Percentiles rank a stretch among this genome's conserved stretches.
phyloP scores from a whole-genome alignment of 2,329 filamentous ascomycete genomes.

The Aspergillus quadricinctus region DNA sequence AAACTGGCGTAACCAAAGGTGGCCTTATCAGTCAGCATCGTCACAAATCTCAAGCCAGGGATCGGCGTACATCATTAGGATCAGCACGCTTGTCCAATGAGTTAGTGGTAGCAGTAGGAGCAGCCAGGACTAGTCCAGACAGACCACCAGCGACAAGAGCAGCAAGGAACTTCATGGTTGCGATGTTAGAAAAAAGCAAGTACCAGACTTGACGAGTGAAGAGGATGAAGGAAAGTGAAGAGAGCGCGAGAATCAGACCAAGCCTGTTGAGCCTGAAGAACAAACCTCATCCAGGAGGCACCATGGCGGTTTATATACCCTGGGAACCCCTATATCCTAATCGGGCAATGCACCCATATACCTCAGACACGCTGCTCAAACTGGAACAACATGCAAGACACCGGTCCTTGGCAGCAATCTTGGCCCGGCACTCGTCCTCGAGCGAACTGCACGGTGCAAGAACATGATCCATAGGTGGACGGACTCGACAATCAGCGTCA shows the following conservation, averaged over 20 bases:
- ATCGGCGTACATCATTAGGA: slow-evolving; percentile 16
- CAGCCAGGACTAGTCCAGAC: slow-evolving; percentile 22
- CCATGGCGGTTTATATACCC: neutral
- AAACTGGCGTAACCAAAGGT: slow-evolving; percentile 44
- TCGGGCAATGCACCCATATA: neutral
- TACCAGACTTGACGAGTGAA: neutral
- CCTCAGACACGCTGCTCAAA: neutral
- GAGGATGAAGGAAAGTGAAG: neutral
- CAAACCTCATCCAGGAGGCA: neutral
- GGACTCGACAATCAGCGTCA: neutral
- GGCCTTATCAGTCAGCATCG: slow-evolving; percentile 6
- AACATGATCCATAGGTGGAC: neutral
- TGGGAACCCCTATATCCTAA: neutral
- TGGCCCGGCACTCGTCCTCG: neutral
- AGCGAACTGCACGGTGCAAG: neutral
- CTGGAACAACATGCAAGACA: neutral
- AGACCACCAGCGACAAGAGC: slow-evolving; percentile 3
- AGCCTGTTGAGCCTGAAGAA: neutral
- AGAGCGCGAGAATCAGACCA: neutral
- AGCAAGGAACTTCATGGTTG: neutral
- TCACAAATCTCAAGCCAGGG: too few relatives aligned
- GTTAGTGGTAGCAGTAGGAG: slow-evolving; percentile 20
- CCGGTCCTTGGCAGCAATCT: neutral
- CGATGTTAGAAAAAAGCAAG: neutral
- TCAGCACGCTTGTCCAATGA: slow-evolving; percentile 22